Evolutionary conservation across 192 early-diverging fungal genomes (phyloP).

Genomic region (Funneliformis mosseae): DNA sequence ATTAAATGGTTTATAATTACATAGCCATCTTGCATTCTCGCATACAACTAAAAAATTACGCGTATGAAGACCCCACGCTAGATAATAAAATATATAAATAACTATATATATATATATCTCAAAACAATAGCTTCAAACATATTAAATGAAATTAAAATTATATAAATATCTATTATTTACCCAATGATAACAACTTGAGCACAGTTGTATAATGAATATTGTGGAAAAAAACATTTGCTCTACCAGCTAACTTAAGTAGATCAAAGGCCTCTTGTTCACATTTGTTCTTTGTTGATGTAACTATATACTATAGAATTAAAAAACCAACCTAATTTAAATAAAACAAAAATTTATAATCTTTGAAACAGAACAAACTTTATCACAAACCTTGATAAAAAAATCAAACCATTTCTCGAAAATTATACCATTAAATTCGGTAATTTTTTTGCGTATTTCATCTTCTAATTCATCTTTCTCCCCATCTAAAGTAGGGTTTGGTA

Average conservation of each 20-base stretch:
- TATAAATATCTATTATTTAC: constrained; percentile 44
- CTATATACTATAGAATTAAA: constrained; percentile 51
- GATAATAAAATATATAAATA: neutral
- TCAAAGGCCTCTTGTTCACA: constrained; percentile 58
- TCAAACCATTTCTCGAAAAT: constrained; percentile 65
- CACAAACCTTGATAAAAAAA: constrained; percentile 60
- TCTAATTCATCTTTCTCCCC: constrained; percentile 13
- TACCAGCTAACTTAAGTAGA: constrained; percentile 53
- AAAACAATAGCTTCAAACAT: too few relatives aligned
- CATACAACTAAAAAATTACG: constrained; percentile 34
- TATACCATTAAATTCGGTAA: constrained; percentile 42
- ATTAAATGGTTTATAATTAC: constrained; percentile 40
- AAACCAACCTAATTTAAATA: too few relatives aligned
- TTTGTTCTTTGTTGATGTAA: constrained; percentile 51
- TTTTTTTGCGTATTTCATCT: constrained; percentile 26
- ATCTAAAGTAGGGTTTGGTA: neutral
- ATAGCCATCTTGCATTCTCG: constrained; percentile 47
- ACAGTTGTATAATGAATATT: constrained; percentile 40
- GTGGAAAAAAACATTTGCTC: constrained; percentile 66
- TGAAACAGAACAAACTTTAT: neutral
- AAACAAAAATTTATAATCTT: too few relatives aligned
- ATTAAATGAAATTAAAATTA: neutral
- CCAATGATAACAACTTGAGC: constrained; percentile 58
- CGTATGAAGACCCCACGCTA: constrained; percentile 43
- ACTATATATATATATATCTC: too few relatives aligned